A percentile compares a stretch with the other conserved stretches of the same genome.
phyloP scores from a whole-genome alignment of 129 eudicot genomes.

The Lonicera japonica region DNA sequence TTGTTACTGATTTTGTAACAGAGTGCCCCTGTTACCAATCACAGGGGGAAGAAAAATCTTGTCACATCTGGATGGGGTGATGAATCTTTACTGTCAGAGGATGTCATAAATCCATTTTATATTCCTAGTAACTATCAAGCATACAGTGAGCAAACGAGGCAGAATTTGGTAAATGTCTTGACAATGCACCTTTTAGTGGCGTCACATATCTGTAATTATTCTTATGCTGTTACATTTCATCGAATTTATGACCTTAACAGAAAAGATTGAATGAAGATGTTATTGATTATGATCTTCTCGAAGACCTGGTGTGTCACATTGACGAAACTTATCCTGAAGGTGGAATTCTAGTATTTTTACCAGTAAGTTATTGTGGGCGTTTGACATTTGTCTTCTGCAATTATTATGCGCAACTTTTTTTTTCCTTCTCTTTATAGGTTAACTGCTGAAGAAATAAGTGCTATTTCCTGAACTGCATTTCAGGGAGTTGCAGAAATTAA shows the following conservation, averaged over 20 bases:
- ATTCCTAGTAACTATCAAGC: constrained; percentile 46
- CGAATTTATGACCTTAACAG: constrained; percentile 33
- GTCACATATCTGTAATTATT: not conserved
- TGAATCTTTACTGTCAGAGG: constrained; percentile 68
- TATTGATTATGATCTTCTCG: constrained; percentile 91
- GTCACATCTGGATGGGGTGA: constrained; percentile 91
- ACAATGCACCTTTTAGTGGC: not conserved
- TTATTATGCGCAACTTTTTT: not conserved
- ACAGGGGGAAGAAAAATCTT: constrained; percentile 82
- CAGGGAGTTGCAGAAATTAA: constrained; percentile 95
- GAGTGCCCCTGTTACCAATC: constrained; percentile 78
- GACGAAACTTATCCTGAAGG: constrained; percentile 80
- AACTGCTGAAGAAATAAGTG: not conserved
- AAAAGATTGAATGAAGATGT: constrained; percentile 80
- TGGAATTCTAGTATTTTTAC: constrained; percentile 81
- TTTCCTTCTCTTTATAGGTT: not conserved
- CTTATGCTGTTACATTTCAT: constrained; percentile 8
- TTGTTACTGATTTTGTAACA: constrained; percentile 10
- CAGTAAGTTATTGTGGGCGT: constrained; percentile 36
- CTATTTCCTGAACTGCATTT: not conserved
- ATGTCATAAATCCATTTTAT: constrained; percentile 59
- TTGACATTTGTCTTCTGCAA: not conserved
- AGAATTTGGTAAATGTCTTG: constrained; percentile 64
- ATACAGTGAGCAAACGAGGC: constrained; percentile 76
- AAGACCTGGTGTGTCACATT: constrained; percentile 81